Conservation (phyloP, 2,329 filamentous ascomycete species). For the Colletotrichum tamarilloi region DNA sequence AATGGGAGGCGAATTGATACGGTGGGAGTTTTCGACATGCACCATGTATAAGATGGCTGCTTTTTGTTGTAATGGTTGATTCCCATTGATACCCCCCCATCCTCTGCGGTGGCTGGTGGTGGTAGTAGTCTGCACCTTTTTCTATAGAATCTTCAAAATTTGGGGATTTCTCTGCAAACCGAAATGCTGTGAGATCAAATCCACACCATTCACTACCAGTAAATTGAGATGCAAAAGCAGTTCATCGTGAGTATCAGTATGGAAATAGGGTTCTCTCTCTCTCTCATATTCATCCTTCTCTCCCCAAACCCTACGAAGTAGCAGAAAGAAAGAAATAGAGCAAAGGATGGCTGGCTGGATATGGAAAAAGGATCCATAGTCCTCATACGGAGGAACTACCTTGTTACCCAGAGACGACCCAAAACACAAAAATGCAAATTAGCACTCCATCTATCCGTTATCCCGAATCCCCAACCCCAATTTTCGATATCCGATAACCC, state of each 20-base stretch:
- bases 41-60: background rate
- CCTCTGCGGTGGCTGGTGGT: constrained; percentile 9
- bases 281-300: background rate
- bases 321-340: background rate
- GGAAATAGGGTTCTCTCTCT: background rate
- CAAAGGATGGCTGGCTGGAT: background rate
- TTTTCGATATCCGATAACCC: background rate
- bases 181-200: background rate
- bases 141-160: background rate
- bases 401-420: background rate
- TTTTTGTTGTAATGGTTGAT: constrained; percentile 19
- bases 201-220: background rate
- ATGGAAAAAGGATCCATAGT: background rate
- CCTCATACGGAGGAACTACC: background rate
- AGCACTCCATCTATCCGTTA: background rate
- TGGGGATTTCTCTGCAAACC: background rate
- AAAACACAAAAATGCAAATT: background rate
- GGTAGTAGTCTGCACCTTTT: constrained; percentile 9
- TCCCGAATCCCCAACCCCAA: background rate
- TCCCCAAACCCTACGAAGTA: background rate
- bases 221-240: background rate
- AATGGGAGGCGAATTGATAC: background rate
- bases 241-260: background rate
- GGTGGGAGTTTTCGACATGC: background rate
- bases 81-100: constrained; percentile 30